Base-by-base conservation (phyloP, 2,329 filamentous ascomycete genomes). In the Aureobasidium mangrovei region DNA sequence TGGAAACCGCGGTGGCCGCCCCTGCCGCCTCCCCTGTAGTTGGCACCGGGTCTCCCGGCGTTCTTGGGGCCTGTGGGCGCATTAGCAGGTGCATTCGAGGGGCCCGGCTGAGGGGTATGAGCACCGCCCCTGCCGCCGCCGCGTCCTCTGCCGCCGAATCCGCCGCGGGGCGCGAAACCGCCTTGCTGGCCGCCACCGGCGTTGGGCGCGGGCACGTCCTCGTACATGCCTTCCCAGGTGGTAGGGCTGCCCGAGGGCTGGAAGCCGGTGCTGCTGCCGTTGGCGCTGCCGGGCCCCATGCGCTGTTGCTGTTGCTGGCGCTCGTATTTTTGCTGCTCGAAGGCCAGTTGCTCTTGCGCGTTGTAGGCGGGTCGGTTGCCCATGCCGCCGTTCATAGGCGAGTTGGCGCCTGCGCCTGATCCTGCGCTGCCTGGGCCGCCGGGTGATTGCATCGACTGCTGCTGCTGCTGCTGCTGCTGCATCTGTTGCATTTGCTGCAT, bases 191-290 rank as follows among this genome's bases (percentile, higher is more conserved):
- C 66, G 33, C 65, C 60, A 3, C 60, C 63, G 44, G 63, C 68
- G 56, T 74, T 68, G 4, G 88, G 88, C 66, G 91, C 88, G 12
- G 90, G 91, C 2, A 91, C 88, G 67, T 96, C 91, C 67, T 97
- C 91, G 69, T 96, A 97, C 90, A 95, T 95, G 64, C 91, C 91
- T 69, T 97, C 91, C 90, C 91, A 96, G 39, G 85, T 91, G 27
- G 87, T 88, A n/a, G 86, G 85, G 12, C 82, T 83, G 42, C 81
- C 82, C 55, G 74, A 74, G 36, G 78, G 64, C 68, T 77, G 68
- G 67, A 70, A 51, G 28, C 70, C 70, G 54, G 58, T 74, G 69
- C 57, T 72, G 69, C 62, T 66, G 63, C 39, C 40, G 40, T 53
- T 53, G 49, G 60, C 64, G 63, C 9, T 12, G n/a, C n/a, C n/a